Evolutionary conservation across 2,329 filamentous ascomycete species (phyloP), one percentile per base, ranked within the genome.

Genomic region (Trichoderma koningii): DNA sequence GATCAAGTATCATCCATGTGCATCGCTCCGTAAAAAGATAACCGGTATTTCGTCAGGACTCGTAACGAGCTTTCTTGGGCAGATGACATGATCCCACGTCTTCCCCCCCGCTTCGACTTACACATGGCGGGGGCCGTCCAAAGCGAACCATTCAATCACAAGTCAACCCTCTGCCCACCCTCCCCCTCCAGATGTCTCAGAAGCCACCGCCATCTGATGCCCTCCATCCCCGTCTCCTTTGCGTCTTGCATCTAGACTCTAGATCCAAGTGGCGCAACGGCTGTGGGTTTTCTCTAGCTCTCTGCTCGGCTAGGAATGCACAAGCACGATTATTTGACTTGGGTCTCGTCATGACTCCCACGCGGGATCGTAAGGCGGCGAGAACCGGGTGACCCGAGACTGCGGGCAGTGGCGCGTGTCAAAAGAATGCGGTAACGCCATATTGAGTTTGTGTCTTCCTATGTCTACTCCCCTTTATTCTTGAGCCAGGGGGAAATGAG

Each of bases 221-320:
- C 47, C n/a, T 17, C 19, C 23, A 28, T 17, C 12, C 30, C 30
- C 30, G 28, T 5, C 12, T 17, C n/a, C 12, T 51, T 52, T 52
- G 26, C 50, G 34, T 10, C 53, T 44, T 56, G 21, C 51, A n/a
- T 23, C 41, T 26, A 9, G 38, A 15, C 44, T 51, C 55, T 50
- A 47, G 55, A 28, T 51, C 38, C 57, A 51, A 42, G 57, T 61
- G 57, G 57, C 57, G 57, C 38, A 44, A 61, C 48, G 34, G 23
- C 23, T 52, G 30, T 34, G 50, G 26, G 21, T 23, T 52, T 61
- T 38, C 10, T 52, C 21, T 61, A 45, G 48, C 7, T 45, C n/a
- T 52, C 12, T 17, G 7, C 28, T 45, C n/a, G 12, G 26, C 50
- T 30, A 52, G 10, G 34, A 38, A 38, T 38, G 34, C 34, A 38